Percentiles rank a stretch among this genome's conserved stretches.
Evolutionary conservation across 2,329 filamentous ascomycete genomes (phyloP).

Genomic region (Xylaria arbuscula): DNA sequence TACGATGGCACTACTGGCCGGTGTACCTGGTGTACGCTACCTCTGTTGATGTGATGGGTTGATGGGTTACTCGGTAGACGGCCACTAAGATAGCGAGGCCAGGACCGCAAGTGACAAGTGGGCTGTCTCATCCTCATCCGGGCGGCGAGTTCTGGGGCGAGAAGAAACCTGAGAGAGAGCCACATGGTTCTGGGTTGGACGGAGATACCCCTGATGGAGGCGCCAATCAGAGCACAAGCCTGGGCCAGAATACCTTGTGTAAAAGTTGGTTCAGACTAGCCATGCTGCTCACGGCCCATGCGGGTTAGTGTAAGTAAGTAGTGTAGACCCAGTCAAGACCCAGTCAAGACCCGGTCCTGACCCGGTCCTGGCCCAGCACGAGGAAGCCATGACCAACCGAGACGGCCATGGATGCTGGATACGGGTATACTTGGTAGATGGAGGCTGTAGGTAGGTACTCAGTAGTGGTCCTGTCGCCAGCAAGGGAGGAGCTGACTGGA

Average conservation of each 20-base stretch:
- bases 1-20: neutral
- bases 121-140: constrained; percentile 3
- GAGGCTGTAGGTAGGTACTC: constrained; percentile 17
- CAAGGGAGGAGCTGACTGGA: constrained; percentile 35
- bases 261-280: neutral
- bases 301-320: constrained; percentile 17
- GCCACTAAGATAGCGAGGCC: neutral
- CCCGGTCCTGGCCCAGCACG: neutral
- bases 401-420: constrained; percentile 21
- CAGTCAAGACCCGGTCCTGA: too few relatives aligned
- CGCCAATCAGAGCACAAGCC: constrained; percentile 29
- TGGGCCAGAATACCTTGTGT: neutral
- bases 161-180: constrained; percentile 5
- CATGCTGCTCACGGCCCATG: constrained; percentile 22
- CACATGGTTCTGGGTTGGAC: constrained; percentile 31
- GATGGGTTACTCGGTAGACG: neutral
- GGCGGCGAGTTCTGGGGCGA: neutral
- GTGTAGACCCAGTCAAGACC: too few relatives aligned
- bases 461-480: constrained; percentile 25
- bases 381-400: constrained; percentile 4
- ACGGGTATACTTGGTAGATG: constrained; percentile 16
- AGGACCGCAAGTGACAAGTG: neutral
- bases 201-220: constrained; percentile 28
- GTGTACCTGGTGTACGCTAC: neutral
- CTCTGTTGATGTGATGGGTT: neutral